These are phyloP conservation scores for Edaphochlamys debaryana DNA, from an alignment of 139 green algal genomes.

Conservation along the genomic window DNA sequence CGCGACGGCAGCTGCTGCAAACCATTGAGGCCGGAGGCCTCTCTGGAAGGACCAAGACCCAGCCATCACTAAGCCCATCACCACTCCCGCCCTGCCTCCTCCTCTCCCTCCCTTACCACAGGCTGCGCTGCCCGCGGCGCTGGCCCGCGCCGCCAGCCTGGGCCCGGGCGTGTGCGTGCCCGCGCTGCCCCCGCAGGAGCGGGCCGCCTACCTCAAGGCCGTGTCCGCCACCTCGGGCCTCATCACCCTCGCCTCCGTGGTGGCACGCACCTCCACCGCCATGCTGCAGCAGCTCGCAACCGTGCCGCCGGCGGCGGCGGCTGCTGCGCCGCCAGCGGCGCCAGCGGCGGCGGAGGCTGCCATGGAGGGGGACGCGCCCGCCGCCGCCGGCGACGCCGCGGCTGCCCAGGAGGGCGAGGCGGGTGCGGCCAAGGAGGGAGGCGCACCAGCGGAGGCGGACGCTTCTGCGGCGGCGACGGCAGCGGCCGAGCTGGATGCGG, in stretches of 20 bases:
- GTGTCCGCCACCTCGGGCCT: slow-evolving; percentile 68
- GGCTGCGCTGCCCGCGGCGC: neutral
- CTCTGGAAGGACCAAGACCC: too few species aligned
- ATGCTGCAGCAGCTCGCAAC: slow-evolving; percentile 65
- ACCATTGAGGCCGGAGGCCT: too few species aligned
- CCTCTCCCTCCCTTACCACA: too few species aligned
- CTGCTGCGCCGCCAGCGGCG: neutral
- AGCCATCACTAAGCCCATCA: too few species aligned
- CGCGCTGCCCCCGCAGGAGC: slow-evolving; percentile 17
- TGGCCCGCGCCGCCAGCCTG: neutral
- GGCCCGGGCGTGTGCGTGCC: slow-evolving; percentile 37
- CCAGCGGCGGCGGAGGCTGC: neutral
- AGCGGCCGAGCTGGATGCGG: neutral
- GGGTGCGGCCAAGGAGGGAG: neutral
- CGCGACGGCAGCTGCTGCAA: too few species aligned
- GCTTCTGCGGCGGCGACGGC: neutral
- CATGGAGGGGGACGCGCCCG: neutral
- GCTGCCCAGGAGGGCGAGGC: too few species aligned
- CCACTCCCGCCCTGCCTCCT: too few species aligned
- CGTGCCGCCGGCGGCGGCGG: neutral
- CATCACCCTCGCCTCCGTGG: slow-evolving; percentile 66
- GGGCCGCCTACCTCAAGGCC: slow-evolving; percentile 60
- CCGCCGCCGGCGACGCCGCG: too few species aligned
- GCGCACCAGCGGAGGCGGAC: neutral
- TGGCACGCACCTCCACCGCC: slow-evolving; percentile 68